phyloP scores from a whole-genome alignment of 2,329 filamentous ascomycete genomes.

The Daldinia eschscholtzii region DNA sequence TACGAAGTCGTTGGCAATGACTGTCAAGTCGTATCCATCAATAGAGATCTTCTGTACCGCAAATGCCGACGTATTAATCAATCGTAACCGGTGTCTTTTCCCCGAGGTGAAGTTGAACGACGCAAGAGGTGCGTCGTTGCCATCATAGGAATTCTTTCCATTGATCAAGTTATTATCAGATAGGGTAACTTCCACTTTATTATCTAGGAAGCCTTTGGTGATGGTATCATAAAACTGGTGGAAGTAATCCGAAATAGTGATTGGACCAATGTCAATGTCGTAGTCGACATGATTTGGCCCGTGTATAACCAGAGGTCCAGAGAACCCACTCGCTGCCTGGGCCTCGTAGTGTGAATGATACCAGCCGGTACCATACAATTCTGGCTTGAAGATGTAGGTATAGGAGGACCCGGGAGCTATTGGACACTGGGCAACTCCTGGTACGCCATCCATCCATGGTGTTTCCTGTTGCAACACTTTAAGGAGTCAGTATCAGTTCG shows the following conservation, averaged over 20 bases:
- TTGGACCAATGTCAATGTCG: background rate
- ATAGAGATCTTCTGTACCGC: conserved; percentile 53
- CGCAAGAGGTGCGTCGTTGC: conserved; percentile 33
- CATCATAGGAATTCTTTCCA: conserved; percentile 51
- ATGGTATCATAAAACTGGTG: background rate
- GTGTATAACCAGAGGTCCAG: conserved; percentile 56
- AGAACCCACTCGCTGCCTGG: conserved; percentile 59
- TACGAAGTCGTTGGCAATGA: conserved; percentile 63
- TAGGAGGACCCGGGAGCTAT: conserved; percentile 37
- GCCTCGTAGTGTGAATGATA: conserved; percentile 55
- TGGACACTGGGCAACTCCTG: conserved; percentile 40
- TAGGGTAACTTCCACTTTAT: conserved; percentile 35
- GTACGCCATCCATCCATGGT: conserved; percentile 46
- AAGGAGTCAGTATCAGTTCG: background rate
- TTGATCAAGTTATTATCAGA: conserved; percentile 53
- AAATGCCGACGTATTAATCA: conserved; percentile 59
- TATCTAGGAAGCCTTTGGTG: conserved; percentile 28
- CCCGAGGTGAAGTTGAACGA: conserved; percentile 50
- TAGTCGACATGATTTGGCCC: background rate
- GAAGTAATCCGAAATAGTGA: background rate
- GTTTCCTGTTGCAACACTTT: conserved; percentile 34
- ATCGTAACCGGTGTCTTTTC: conserved; percentile 57
- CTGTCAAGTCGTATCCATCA: conserved; percentile 61
- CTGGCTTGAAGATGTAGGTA: conserved; percentile 41
- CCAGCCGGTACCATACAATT: conserved; percentile 46